These are phyloP conservation scores for Ogataea polymorpha DNA, from an alignment of 805 yeast species.

Conservation along the genomic window DNA sequence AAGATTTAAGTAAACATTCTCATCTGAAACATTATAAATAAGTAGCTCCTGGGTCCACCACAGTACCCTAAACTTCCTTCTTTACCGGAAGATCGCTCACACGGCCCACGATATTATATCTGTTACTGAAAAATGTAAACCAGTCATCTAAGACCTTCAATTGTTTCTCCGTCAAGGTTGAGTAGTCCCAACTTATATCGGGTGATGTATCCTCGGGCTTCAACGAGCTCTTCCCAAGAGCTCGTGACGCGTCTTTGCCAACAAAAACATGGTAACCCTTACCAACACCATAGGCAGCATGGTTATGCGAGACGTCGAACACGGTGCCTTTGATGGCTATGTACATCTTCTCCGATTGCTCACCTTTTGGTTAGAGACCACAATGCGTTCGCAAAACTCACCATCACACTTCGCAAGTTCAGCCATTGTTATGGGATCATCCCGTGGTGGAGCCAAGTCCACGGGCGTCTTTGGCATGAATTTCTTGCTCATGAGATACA, in stretches of 20 bases:
- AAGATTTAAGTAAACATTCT: background rate
- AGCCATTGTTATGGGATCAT: constrained; percentile 39
- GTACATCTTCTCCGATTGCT: constrained; percentile 46
- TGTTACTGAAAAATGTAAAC: constrained; percentile 59
- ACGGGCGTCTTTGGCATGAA: constrained; percentile 58
- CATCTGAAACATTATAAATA: background rate
- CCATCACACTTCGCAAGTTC: constrained; percentile 43
- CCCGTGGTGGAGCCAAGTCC: constrained; percentile 48
- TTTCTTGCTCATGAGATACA: constrained; percentile 23
- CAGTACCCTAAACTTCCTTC: background rate
- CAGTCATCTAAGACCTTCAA: constrained; percentile 66
- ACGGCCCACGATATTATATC: constrained; percentile 45
- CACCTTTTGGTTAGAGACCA: constrained; percentile 30
- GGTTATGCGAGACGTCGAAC: constrained; percentile 72
- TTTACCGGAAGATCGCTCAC: constrained; percentile 28
- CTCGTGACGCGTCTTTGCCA: constrained; percentile 76
- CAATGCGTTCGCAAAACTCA: constrained; percentile 15
- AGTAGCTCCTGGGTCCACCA: background rate
- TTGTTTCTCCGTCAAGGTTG: constrained; percentile 58
- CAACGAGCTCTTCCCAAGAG: constrained; percentile 67
- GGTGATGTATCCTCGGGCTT: constrained; percentile 48
- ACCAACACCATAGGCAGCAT: constrained; percentile 72
- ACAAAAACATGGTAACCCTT: constrained; percentile 67
- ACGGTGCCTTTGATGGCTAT: constrained; percentile 75
- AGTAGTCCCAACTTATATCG: constrained; percentile 45